Evolutionary conservation across 345 rosid genomes (phyloP).

Genomic region (Nephelium lappaceum): DNA sequence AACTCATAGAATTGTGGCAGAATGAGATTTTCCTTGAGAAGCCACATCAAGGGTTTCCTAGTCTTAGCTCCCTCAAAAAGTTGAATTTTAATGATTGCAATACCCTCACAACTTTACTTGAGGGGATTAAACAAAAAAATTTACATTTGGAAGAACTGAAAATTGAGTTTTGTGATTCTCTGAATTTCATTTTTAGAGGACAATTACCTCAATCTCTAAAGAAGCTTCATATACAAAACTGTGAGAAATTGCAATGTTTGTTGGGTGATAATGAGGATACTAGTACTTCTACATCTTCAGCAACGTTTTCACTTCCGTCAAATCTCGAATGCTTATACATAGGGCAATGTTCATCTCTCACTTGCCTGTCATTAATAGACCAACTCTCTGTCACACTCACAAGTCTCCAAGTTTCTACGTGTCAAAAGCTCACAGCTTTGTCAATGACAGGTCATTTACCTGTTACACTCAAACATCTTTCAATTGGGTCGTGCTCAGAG

Average conservation of each 20-base stretch:
- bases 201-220: background rate
- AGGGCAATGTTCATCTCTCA: background rate
- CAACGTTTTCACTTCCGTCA: background rate
- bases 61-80: background rate
- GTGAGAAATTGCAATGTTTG: background rate
- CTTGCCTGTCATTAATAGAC: background rate
- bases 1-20: background rate
- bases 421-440: too few relatives aligned
- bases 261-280: background rate
- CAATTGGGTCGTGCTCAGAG: too few relatives aligned
- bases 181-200: background rate
- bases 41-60: background rate
- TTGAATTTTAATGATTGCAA: background rate
- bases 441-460: too few relatives aligned
- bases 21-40: background rate
- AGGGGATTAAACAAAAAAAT: background rate
- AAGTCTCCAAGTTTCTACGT: rapidly evolving
- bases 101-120: background rate
- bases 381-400: background rate
- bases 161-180: background rate
- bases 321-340: background rate
- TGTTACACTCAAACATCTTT: too few relatives aligned
- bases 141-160: background rate
- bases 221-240: background rate
- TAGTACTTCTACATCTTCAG: background rate